A percentile compares a stretch with the other conserved stretches of the same genome.
Conservation (phyloP, 139 green algal genomes). For the Coccomyxa sp. region DNA sequence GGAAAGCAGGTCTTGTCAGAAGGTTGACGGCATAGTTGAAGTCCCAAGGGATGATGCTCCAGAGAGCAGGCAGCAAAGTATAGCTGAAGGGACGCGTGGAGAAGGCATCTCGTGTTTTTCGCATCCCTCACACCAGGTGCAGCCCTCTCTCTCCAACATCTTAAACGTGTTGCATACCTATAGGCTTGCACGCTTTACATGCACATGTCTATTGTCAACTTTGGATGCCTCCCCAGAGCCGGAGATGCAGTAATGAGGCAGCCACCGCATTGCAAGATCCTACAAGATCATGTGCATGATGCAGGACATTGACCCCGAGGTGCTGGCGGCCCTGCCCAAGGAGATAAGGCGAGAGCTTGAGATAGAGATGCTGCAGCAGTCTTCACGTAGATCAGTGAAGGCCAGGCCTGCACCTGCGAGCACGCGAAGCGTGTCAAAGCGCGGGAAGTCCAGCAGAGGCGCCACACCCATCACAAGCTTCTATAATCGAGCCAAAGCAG, state of each 20-base stretch:
- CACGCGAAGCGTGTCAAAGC: neutral
- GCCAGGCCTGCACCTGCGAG: too few relatives aligned
- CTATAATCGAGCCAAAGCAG: too few relatives aligned
- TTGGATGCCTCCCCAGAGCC: neutral
- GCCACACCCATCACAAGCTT: neutral
- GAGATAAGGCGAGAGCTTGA: slow-evolving; percentile 25
- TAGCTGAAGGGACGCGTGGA: too few relatives aligned
- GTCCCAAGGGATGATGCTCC: too few relatives aligned
- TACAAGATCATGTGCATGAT: neutral
- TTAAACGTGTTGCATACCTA: neutral
- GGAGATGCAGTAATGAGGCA: neutral
- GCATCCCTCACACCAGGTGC: neutral
- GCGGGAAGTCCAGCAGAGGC: too few relatives aligned
- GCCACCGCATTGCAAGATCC: neutral
- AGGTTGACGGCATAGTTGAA: too few relatives aligned
- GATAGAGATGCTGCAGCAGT: neutral
- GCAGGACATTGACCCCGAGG: slow-evolving; percentile 14
- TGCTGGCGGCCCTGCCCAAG: slow-evolving; percentile 25
- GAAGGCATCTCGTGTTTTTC: too few relatives aligned
- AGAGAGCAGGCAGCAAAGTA: too few relatives aligned
- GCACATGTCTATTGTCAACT: neutral
- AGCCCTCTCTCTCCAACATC: neutral
- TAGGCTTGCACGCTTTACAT: neutral
- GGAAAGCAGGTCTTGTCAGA: too few relatives aligned
- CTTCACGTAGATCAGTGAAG: neutral